Evolutionary conservation across 2,329 filamentous ascomycete species (phyloP), one percentile per base, ranked within the genome.

Genomic region (Ilyonectria robusta): DNA sequence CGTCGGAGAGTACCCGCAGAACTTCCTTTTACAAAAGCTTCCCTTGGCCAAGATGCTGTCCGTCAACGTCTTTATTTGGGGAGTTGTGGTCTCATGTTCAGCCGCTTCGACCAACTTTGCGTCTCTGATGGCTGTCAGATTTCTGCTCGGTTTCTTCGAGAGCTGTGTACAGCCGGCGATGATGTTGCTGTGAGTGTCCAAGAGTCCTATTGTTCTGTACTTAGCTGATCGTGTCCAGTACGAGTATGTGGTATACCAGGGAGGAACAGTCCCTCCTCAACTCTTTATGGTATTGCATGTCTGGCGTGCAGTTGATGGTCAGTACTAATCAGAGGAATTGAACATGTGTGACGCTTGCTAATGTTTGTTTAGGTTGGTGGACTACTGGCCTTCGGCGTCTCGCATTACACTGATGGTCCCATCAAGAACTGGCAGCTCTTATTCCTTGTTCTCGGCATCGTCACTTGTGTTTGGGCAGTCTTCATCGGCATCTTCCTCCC

Each of bases 91-190:
- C 1, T 75, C 78, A 4, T 77, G 74, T 35, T 76, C 77, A 2
- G 77, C 78, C 0, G 76, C 79, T 1, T 80, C 80, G 44, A 80
- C 75, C 42, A 81, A 81, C 56, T 85, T 81, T 42, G 80, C 74
- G 0, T 77, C 80, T 0, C 75, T 86, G 4, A 77, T 84, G 42
- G 76, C 78, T 0, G 78, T 82, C 6, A 79, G 84, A 0, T 82
- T 85, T 62, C 72, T 86, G 0, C 73, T 85, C 0, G 84, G 84
- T 19, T 73, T 81, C 15, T 83, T 83, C n/a, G 85, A 87, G 71
- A 81, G 83, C 1, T 81, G 79, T 17, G 81, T 85, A 3, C 81
- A 81, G 7, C 85, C 85, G 0, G 79, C 80, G 0, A 84, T 86
- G 50, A 82, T 86, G 62, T 76, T 84, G 47, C 79, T 85, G 72